phyloP scores from a whole-genome alignment of 805 yeast species.

The Starmerella kuoi region DNA sequence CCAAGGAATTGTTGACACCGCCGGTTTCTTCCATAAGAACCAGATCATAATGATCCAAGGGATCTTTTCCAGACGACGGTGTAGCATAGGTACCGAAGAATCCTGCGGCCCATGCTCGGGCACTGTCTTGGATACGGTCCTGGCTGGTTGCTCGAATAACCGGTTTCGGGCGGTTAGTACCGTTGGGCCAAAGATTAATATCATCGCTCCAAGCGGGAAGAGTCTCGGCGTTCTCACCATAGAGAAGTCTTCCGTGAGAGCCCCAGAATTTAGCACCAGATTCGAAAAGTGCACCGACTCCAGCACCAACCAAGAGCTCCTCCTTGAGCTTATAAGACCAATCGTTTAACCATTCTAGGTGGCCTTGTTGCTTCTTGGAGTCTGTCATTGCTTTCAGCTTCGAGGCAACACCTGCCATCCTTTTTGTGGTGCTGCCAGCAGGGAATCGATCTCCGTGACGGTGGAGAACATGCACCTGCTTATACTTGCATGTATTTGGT shows the following conservation, averaged over 20 bases:
- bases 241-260: constrained; percentile 32
- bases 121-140: constrained; percentile 32
- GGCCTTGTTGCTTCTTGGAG: constrained; percentile 19
- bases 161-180: constrained; percentile 27
- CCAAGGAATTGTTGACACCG: constrained; percentile 31
- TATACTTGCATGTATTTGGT: constrained; percentile 38
- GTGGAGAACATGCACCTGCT: constrained; percentile 58
- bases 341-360: constrained; percentile 27
- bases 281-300: constrained; percentile 31
- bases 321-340: constrained; percentile 29
- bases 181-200: constrained; percentile 27
- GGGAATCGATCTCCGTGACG: constrained; percentile 78
- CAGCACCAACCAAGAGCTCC: constrained; percentile 30
- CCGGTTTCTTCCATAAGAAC: constrained; percentile 27
- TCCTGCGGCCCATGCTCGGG: constrained; percentile 36
- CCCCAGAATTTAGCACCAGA: constrained; percentile 34
- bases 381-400: constrained; percentile 25
- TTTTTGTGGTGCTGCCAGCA: constrained; percentile 33
- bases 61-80: constrained; percentile 25
- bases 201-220: constrained; percentile 24
- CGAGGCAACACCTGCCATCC: constrained; percentile 31
- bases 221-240: constrained; percentile 22
- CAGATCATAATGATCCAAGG: constrained; percentile 27
- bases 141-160: constrained; percentile 32
- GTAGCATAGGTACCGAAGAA: constrained; percentile 32